Conservation (phyloP, 306 rosid species). For the Acacia confusa region DNA sequence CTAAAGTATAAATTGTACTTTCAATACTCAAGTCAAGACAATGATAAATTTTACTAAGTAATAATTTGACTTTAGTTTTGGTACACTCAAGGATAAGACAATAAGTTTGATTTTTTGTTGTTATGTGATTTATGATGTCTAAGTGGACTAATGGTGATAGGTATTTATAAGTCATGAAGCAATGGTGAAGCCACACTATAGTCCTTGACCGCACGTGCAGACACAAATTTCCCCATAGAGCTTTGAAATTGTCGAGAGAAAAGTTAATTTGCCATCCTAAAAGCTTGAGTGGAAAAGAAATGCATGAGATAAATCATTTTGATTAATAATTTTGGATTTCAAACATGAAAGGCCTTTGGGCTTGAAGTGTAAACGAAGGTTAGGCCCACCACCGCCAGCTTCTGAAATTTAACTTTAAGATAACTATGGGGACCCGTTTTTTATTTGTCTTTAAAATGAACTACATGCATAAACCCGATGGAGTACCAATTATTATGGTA, state of each 20-base stretch:
- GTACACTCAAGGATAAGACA: too few relatives aligned
- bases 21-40: too few relatives aligned
- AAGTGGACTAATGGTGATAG: too few relatives aligned
- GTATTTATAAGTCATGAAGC: too few relatives aligned
- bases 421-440: not conserved
- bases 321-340: not conserved
- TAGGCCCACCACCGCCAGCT: slow-evolving; percentile 16
- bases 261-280: slow-evolving; percentile 27
- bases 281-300: not conserved
- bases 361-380: slow-evolving; percentile 20
- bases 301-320: not conserved
- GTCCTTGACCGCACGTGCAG: too few relatives aligned
- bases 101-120: too few relatives aligned
- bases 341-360: not conserved
- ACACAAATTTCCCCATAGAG: slow-evolving; percentile 32
- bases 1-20: too few relatives aligned
- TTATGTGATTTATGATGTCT: too few relatives aligned
- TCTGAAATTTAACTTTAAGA: slow-evolving; percentile 17
- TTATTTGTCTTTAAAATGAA: not conserved
- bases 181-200: too few relatives aligned
- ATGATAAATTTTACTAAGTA: too few relatives aligned
- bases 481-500: not conserved
- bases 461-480: not conserved
- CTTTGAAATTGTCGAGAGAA: slow-evolving; percentile 21
- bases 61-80: too few relatives aligned